Conservation (phyloP, 192 early-diverging fungal species). For the Gigaspora rosea region DNA sequence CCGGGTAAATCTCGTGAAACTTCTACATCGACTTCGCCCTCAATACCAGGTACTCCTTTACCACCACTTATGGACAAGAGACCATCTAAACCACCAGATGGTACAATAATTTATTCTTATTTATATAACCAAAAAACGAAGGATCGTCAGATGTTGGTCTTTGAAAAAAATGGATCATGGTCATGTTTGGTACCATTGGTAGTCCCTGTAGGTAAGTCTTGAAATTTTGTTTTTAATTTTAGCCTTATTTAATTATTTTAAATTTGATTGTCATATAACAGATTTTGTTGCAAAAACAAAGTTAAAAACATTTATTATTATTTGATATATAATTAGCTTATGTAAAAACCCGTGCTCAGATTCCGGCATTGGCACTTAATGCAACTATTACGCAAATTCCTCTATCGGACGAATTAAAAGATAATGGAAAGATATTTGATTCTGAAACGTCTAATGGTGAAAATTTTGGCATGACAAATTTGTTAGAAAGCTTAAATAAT, state of each 20-base stretch:
- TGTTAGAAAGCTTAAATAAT: slow-evolving; percentile 52
- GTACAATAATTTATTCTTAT: slow-evolving; percentile 49
- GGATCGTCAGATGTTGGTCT: slow-evolving; percentile 42
- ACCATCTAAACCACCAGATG: slow-evolving; percentile 37
- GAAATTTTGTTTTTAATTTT: slow-evolving; percentile 6
- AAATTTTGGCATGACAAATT: slow-evolving; percentile 55
- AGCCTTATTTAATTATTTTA: neutral
- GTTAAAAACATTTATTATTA: neutral
- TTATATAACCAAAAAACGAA: slow-evolving; percentile 47
- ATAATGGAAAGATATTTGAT: slow-evolving; percentile 34
- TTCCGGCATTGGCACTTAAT: slow-evolving; percentile 44
- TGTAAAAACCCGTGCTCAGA: slow-evolving; percentile 42
- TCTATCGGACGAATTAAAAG: slow-evolving; percentile 35
- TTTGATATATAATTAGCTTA: slow-evolving; percentile 29
- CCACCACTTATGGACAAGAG: slow-evolving; percentile 30
- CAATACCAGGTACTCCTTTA: slow-evolving; percentile 35
- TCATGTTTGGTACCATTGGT: slow-evolving; percentile 52
- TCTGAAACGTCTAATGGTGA: slow-evolving; percentile 51
- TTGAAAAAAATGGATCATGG: slow-evolving; percentile 46
- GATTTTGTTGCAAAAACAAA: neutral
- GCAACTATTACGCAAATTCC: slow-evolving; percentile 41
- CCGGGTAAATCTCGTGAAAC: slow-evolving; percentile 10
- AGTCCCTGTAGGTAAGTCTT: slow-evolving; percentile 58
- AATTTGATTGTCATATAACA: neutral
- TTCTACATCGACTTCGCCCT: slow-evolving; percentile 37